Evolutionary conservation across 805 yeast species (phyloP).

Genomic region (Schwanniomyces polymorphus): DNA sequence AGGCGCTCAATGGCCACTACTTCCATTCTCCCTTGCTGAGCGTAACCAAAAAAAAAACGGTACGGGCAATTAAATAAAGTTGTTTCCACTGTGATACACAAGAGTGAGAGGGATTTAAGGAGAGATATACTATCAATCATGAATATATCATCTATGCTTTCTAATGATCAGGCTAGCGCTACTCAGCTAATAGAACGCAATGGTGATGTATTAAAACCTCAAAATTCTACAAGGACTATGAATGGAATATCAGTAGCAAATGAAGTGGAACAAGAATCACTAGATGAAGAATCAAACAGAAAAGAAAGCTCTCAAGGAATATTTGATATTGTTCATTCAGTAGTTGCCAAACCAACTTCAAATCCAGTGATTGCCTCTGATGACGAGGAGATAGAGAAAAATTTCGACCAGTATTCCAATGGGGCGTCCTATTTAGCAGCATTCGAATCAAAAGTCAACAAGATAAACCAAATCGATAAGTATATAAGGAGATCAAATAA

Average conservation of each 20-base stretch:
- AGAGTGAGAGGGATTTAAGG: background rate
- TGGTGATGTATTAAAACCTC: background rate
- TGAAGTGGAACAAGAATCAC: background rate
- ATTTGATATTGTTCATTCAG: constrained; percentile 1
- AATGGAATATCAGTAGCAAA: background rate
- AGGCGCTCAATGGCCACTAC: constrained; percentile 7
- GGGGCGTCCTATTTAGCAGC: constrained; percentile 2
- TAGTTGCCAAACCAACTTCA: constrained; percentile 3
- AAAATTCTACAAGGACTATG: background rate
- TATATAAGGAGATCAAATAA: constrained; percentile 9
- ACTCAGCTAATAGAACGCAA: constrained; percentile 7
- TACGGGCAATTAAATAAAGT: background rate
- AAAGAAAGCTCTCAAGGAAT: background rate
- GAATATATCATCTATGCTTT: constrained; percentile 38
- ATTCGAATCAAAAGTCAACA: constrained; percentile 11
- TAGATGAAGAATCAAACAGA: background rate
- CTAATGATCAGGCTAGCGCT: constrained; percentile 19
- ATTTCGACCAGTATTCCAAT: background rate
- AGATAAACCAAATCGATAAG: constrained; percentile 10
- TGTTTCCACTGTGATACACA: background rate
- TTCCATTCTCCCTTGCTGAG: constrained; percentile 5
- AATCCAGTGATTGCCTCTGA: constrained; percentile 2
- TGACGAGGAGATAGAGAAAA: constrained; percentile 3
- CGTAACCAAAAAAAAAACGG: constrained; percentile 5
- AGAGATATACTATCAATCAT: constrained; percentile 10